Evolutionary conservation across 257 asterid genomes (phyloP).

Genomic region (Gentiana macrophylla): DNA sequence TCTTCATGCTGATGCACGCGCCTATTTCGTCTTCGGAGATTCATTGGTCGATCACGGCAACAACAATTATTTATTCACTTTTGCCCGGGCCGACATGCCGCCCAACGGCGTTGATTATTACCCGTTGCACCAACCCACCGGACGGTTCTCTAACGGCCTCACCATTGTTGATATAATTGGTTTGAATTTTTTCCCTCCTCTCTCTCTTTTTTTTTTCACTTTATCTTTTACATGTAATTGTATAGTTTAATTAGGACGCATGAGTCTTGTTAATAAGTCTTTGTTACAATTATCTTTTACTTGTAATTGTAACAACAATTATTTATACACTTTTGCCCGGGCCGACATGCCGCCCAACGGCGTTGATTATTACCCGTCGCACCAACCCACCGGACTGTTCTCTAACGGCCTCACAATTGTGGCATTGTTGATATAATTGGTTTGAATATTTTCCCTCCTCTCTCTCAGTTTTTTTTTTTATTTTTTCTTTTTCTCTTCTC

Average conservation of each 20-base stretch:
- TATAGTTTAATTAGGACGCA: too few relatives aligned
- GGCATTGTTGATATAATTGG: conserved; percentile 50
- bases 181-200: conserved; percentile 11
- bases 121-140: conserved; percentile 39
- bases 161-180: conserved; percentile 57
- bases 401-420: conserved; percentile 41
- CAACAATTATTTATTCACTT: conserved; percentile 47
- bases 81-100: conserved; percentile 54
- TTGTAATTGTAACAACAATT: conserved; percentile 38
- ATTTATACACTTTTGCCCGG: conserved; percentile 45
- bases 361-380: conserved; percentile 37
- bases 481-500: too few relatives aligned
- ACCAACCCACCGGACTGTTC: conserved; percentile 48
- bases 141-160: conserved; percentile 64
- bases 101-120: conserved; percentile 51
- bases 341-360: conserved; percentile 63
- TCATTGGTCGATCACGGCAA: conserved; percentile 58
- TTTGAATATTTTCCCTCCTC: conserved; percentile 10
- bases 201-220: neutral
- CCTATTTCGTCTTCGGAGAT: conserved; percentile 55
- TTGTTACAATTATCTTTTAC: too few relatives aligned
- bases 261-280: too few relatives aligned
- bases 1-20: conserved; percentile 11
- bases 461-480: neutral
- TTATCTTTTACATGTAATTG: neutral